Conservation (phyloP, 306 rosid genomes). For the Vicia sativa region DNA sequence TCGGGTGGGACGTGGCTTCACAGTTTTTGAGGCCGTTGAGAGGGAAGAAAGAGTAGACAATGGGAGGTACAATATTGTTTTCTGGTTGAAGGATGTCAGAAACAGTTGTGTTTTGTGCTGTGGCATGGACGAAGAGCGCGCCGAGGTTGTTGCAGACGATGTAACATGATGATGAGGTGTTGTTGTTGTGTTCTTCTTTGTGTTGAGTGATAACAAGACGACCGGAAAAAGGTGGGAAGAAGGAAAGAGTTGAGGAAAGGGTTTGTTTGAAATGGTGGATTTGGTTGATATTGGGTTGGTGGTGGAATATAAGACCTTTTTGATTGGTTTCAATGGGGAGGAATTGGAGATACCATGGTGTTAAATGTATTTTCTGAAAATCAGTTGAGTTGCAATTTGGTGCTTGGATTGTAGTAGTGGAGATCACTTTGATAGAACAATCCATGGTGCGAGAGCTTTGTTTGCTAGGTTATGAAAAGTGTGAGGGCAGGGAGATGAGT, state of each 20-base stretch:
- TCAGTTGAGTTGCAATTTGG: neutral
- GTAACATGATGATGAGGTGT: neutral
- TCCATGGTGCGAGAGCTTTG: no score
- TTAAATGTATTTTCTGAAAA: no score
- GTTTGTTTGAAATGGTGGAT: no score
- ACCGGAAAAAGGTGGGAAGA: neutral
- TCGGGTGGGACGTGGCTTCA: neutral
- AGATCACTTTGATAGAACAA: neutral
- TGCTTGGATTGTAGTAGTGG: neutral
- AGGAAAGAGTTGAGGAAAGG: neutral
- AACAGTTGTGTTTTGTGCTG: neutral
- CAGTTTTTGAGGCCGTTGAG: neutral
- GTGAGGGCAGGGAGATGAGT: no score
- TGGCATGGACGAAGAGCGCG: neutral
- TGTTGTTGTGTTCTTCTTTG: neutral
- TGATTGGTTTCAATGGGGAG: no score
- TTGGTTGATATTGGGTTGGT: no score
- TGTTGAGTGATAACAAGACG: neutral
- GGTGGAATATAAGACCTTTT: no score
- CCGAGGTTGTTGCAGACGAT: neutral
- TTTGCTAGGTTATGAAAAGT: no score
- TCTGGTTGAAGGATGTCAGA: neutral
- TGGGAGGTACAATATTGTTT: neutral
- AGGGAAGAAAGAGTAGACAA: neutral
- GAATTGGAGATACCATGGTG: no score